These are phyloP conservation scores for Backusella morwellensis DNA, from an alignment of 192 early-diverging fungal genomes.

Conservation along the genomic window DNA sequence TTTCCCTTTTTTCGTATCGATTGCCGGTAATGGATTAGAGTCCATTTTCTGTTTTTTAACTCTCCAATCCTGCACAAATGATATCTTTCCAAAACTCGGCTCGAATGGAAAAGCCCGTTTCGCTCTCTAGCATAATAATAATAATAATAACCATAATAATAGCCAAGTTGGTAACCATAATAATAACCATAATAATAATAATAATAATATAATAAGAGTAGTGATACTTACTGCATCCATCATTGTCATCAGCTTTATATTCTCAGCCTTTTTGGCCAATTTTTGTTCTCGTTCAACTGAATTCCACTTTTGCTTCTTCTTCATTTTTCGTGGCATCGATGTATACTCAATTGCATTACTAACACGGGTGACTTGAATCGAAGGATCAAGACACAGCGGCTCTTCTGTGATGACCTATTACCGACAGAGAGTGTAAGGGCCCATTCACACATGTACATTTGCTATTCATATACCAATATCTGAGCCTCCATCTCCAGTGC, in stretches of 20 bases:
- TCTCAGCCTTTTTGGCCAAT: slow-evolving; percentile 64
- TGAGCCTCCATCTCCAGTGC: slow-evolving; percentile 64
- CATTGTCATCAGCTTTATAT: slow-evolving; percentile 63
- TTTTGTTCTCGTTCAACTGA: slow-evolving; percentile 69
- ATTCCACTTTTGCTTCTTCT: slow-evolving; percentile 68
- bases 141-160: neutral
- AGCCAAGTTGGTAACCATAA: too few species aligned
- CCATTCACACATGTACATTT: slow-evolving; percentile 36
- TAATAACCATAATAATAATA: neutral
- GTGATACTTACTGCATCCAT: slow-evolving; percentile 59
- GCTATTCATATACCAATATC: slow-evolving; percentile 51
- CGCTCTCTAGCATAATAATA: slow-evolving; percentile 16
- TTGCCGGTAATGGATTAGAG: slow-evolving; percentile 46
- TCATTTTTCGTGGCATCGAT: slow-evolving; percentile 46
- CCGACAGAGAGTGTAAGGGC: neutral
- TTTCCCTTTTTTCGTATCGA: slow-evolving; percentile 49
- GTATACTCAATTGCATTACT: slow-evolving; percentile 66
- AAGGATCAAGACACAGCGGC: slow-evolving; percentile 66
- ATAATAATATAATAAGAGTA: too few species aligned
- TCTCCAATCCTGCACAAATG: slow-evolving; percentile 70
- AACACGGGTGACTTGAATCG: slow-evolving; percentile 63
- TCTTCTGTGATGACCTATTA: slow-evolving; percentile 60
- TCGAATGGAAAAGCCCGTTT: slow-evolving; percentile 56
- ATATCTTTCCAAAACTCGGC: slow-evolving; percentile 66
- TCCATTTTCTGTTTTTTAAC: slow-evolving; percentile 55